A percentile compares a stretch with the other conserved stretches of the same genome.
Evolutionary conservation across 345 rosid species (phyloP).

Genomic region (Hibiscus tridactylites): DNA sequence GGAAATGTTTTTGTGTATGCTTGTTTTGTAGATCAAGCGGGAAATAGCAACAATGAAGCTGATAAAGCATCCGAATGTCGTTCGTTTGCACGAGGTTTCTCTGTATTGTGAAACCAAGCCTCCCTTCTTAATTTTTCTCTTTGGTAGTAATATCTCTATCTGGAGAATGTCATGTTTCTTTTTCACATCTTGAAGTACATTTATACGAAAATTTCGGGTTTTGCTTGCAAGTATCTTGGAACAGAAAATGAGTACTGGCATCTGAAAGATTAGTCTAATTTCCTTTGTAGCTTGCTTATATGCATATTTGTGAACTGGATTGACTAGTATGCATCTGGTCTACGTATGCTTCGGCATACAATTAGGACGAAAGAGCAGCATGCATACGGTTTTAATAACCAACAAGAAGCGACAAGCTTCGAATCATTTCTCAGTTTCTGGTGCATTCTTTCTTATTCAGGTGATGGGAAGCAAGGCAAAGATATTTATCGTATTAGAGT

Average conservation of each 20-base stretch:
- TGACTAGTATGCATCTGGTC: neutral
- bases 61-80: constrained; percentile 92
- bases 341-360: neutral
- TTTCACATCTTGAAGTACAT: too few species aligned
- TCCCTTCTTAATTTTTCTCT: too few species aligned
- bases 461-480: constrained; percentile 75
- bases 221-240: too few species aligned
- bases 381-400: neutral
- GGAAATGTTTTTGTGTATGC: constrained; percentile 1
- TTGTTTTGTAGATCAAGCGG: constrained; percentile 61
- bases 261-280: too few species aligned
- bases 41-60: constrained; percentile 92
- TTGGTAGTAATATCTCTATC: too few species aligned
- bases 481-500: constrained; percentile 65
- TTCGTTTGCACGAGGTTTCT: constrained; percentile 66
- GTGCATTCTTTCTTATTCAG: constrained; percentile 22
- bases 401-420: neutral
- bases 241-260: too few species aligned
- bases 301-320: neutral
- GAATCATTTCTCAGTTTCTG: neutral
- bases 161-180: too few species aligned
- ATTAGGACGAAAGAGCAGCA: neutral
- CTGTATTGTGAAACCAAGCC: neutral
- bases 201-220: too few species aligned
- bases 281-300: neutral